Conservation (phyloP, 257 asterid genomes). For the Forsythia suspensa region DNA sequence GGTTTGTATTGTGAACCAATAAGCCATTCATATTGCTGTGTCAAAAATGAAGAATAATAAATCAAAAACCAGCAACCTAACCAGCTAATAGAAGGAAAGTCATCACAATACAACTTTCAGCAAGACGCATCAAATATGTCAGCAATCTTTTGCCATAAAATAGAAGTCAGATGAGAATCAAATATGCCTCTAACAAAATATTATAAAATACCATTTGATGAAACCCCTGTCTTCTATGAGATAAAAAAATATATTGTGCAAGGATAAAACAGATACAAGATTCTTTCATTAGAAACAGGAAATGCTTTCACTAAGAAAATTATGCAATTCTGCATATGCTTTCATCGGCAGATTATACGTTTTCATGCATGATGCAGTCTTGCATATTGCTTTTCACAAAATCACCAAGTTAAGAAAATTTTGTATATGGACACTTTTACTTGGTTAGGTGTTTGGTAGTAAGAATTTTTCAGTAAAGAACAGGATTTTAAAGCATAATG, state of each 20-base stretch:
- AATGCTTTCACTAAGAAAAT: neutral
- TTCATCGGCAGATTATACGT: constrained; percentile 9
- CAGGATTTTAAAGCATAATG: neutral
- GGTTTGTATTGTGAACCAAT: constrained; percentile 94
- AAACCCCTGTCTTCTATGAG: neutral
- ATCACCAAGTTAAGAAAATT: constrained; percentile 8
- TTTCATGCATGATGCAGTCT: constrained; percentile 3
- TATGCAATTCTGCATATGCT: neutral
- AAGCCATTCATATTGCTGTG: constrained; percentile 98
- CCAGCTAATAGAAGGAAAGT: constrained; percentile 7
- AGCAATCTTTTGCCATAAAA: constrained; percentile 2
- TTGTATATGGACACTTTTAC: neutral
- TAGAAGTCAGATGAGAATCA: constrained; percentile 3
- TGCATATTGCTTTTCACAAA: neutral
- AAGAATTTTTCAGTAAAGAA: neutral
- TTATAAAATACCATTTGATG: neutral
- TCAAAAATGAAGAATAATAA: constrained; percentile 24
- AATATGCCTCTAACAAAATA: neutral
- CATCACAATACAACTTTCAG: constrained; percentile 3
- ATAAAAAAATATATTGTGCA: neutral
- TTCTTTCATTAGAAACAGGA: neutral
- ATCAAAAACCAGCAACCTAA: constrained; percentile 15
- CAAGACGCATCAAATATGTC: constrained; percentile 16
- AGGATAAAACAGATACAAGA: neutral
- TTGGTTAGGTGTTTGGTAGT: neutral